phyloP scores from a whole-genome alignment of 352 stramenopile species.

The Pythium myriotylum region DNA sequence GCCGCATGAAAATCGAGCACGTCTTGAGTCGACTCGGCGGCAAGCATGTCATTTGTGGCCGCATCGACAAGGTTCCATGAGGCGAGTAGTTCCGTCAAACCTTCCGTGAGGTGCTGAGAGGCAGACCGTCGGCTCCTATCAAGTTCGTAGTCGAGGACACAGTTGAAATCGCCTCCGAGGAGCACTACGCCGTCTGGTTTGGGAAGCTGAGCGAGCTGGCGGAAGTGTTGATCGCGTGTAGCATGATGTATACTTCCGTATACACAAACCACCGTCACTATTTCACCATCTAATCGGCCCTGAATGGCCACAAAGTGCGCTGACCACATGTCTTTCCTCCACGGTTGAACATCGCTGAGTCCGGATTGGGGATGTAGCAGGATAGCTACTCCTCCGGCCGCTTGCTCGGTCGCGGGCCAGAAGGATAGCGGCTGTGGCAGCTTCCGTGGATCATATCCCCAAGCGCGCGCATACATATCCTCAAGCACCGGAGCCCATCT shows the following conservation, averaged over 20 bases:
- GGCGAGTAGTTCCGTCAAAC: not conserved
- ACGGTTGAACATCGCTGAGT: too few relatives aligned
- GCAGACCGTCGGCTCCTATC: not conserved
- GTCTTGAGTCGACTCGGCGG: not conserved
- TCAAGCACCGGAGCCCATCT: too few relatives aligned
- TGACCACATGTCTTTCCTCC: too few relatives aligned
- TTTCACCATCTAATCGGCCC: too few relatives aligned
- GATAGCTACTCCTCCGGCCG: too few relatives aligned
- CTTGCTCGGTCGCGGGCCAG: too few relatives aligned
- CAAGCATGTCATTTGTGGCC: not conserved
- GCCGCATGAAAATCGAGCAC: conserved; percentile 4
- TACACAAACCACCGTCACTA: too few relatives aligned
- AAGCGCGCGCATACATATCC: too few relatives aligned
- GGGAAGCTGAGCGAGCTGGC: not conserved
- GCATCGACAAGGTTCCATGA: not conserved
- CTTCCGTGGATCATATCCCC: not conserved
- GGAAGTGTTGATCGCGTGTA: not conserved
- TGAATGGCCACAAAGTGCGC: too few relatives aligned
- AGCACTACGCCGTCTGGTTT: not conserved
- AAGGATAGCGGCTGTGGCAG: too few relatives aligned
- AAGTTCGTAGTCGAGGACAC: not conserved
- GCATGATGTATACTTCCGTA: too few relatives aligned
- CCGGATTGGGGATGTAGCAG: not conserved
- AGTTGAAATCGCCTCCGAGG: conserved; percentile 16
- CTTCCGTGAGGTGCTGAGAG: not conserved